phyloP scores from a whole-genome alignment of 1,139 yeast genomes.

The Zygosaccharomyces pseudobailii region DNA sequence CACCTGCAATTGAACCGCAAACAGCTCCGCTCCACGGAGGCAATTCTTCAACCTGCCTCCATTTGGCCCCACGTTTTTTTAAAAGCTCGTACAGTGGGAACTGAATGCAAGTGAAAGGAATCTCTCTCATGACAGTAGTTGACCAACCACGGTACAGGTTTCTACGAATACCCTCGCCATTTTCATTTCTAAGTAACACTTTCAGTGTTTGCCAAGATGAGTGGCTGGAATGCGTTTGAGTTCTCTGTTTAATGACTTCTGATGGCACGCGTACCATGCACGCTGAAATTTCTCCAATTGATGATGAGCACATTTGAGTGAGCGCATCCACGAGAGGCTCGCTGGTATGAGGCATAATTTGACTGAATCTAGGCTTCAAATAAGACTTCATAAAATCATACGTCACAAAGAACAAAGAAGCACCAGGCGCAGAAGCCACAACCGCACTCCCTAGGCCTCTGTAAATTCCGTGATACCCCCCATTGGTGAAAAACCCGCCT shows the following conservation, averaged over 20 bases:
- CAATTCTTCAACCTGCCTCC: constrained; percentile 34
- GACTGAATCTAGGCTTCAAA: constrained; percentile 45
- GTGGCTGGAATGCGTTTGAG: constrained; percentile 61
- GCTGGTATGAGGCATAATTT: constrained; percentile 20
- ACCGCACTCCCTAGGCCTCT: constrained; percentile 91
- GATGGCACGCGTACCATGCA: constrained; percentile 95
- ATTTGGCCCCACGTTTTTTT: constrained; percentile 52
- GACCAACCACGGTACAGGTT: constrained; percentile 93
- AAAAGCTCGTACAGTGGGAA: constrained; percentile 88
- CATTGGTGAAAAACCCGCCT: constrained; percentile 89
- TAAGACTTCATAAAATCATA: constrained; percentile 69
- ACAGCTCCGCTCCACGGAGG: constrained; percentile 78
- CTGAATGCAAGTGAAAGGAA: constrained; percentile 92
- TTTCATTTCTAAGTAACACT: constrained; percentile 50
- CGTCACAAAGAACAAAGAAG: constrained; percentile 82
- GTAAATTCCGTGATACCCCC: constrained; percentile 89
- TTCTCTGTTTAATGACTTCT: constrained; percentile 90
- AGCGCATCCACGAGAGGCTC: constrained; percentile 39
- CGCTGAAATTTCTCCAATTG: constrained; percentile 87
- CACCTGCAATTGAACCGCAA: constrained; percentile 95
- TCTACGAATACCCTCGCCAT: constrained; percentile 71
- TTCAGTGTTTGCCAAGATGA: constrained; percentile 65
- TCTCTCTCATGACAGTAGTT: constrained; percentile 87
- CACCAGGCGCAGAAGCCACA: constrained; percentile 92
- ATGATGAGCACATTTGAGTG: constrained; percentile 81